Conservation (phyloP, 2,329 filamentous ascomycete species). For the Podosphaera xanthii region DNA sequence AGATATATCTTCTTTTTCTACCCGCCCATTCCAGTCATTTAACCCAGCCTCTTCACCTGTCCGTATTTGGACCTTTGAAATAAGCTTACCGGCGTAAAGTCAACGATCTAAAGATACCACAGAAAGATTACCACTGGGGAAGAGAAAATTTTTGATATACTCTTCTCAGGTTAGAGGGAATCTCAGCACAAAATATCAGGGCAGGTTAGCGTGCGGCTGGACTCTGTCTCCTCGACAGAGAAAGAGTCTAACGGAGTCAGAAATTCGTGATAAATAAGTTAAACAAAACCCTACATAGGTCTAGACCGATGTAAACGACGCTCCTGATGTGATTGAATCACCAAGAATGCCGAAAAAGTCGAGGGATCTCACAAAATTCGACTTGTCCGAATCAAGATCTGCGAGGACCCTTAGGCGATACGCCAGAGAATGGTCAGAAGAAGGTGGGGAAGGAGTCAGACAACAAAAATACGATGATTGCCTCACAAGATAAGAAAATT, state of each 20-base stretch:
- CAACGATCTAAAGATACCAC: no score
- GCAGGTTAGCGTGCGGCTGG: background rate
- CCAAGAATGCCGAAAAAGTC: background rate
- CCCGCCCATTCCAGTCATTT: slow-evolving; percentile 9
- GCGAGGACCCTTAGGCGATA: background rate
- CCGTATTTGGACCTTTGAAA: slow-evolving; percentile 10
- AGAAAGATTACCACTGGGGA: no score
- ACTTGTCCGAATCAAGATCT: background rate
- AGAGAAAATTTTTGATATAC: background rate
- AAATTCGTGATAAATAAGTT: background rate
- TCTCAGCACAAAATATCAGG: background rate
- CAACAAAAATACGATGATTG: background rate
- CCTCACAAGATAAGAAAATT: background rate
- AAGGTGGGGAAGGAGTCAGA: background rate
- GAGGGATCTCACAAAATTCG: background rate
- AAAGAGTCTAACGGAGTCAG: background rate
- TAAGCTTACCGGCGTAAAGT: slow-evolving; percentile 5
- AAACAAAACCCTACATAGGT: background rate
- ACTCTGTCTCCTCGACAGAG: background rate
- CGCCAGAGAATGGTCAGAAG: background rate
- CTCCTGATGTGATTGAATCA: background rate
- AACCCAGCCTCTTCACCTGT: slow-evolving; percentile 13
- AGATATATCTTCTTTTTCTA: slow-evolving; percentile 1
- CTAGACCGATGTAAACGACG: background rate
- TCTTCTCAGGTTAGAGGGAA: background rate